These are phyloP conservation scores for Russula olivacea DNA, from an alignment of 768 basidiomycete species.

Conservation along the genomic window DNA sequence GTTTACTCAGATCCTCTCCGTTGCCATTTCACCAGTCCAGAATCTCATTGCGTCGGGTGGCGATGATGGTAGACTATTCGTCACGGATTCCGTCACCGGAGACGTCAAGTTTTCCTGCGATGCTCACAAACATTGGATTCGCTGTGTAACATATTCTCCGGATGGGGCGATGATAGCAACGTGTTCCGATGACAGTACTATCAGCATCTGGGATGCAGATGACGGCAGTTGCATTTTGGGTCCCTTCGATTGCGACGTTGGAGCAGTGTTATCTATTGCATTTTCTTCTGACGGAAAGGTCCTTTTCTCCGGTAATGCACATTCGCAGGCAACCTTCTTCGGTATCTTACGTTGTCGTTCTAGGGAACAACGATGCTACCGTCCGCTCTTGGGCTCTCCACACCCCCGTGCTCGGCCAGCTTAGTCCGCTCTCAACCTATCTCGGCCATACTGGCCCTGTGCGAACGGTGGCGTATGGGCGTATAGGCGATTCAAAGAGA, in stretches of 20 bases:
- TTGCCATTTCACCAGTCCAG: not conserved
- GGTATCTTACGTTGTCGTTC: constrained; percentile 1
- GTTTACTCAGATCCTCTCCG: not conserved
- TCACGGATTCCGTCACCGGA: not conserved
- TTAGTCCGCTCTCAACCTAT: not conserved
- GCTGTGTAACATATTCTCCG: constrained; percentile 20
- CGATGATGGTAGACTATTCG: constrained; percentile 6
- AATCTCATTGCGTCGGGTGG: constrained; percentile 6
- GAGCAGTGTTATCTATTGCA: not conserved
- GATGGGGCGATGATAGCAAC: constrained; percentile 22
- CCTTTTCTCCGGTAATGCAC: constrained; percentile 7
- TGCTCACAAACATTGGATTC: constrained; percentile 12
- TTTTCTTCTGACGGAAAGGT: constrained; percentile 10
- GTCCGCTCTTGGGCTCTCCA: not conserved
- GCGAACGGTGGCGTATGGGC: not conserved
- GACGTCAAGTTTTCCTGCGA: not conserved
- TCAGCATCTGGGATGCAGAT: constrained; percentile 22
- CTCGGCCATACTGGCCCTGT: constrained; percentile 27
- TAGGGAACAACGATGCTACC: constrained; percentile 1
- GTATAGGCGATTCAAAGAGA: no score
- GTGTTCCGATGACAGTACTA: constrained; percentile 18
- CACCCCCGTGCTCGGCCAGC: no score
- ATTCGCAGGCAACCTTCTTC: not conserved
- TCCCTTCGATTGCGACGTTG: not conserved
- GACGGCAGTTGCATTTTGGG: not conserved